Evolutionary conservation across 2,329 filamentous ascomycete genomes (phyloP), one percentile per base, ranked within the genome.

Genomic region (Colletotrichum sp.): DNA sequence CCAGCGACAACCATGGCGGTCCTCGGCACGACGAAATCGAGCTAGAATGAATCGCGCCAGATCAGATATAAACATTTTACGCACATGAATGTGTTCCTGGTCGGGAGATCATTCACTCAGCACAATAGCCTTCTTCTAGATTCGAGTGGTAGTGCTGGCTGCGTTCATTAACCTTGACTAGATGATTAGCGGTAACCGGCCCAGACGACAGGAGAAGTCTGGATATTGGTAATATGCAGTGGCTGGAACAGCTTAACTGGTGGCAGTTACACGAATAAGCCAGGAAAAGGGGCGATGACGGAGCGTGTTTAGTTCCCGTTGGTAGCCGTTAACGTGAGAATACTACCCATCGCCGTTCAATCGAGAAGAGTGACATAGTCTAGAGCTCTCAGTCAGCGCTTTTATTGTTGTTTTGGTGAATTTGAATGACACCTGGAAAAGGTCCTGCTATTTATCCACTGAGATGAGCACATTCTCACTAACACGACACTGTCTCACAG

Each of bases 371-470:
- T 24, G 24, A 24, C 24, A 24, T 24, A 24, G 24, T 3, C 24
- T 24, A 24, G 24, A 24, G 24, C 24, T 24, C 24, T 24, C 24
- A 24, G 24, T 24, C 24, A 24, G 24, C 24, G 24, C 24, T 24
- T 24, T 24, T 24, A 5, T 36, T 36, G 34, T 36, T 16, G 34
- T 8, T 38, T 16, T 38, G 15, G 36, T 38, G 8, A 2, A 4
- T 8, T 4, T 8, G 38, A 12, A 2, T 47, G 38, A 47, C 18
- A n/a, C 5, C 3, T 1, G 18, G 38, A 43, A 43, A 0, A n/a
- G 0, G 6, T n/a, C 1, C 7, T 15, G 15, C 8, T 16, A 1
- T 7, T 4, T 12, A 47, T 21, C 18, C 4, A 6, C 5, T 21
- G n/a, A 4, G 1, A 6, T 11, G 6, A 43, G 8, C 16, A 12